Evolutionary conservation across 1,139 yeast species (phyloP).

Genomic region (Torulaspora pretoriensis): DNA sequence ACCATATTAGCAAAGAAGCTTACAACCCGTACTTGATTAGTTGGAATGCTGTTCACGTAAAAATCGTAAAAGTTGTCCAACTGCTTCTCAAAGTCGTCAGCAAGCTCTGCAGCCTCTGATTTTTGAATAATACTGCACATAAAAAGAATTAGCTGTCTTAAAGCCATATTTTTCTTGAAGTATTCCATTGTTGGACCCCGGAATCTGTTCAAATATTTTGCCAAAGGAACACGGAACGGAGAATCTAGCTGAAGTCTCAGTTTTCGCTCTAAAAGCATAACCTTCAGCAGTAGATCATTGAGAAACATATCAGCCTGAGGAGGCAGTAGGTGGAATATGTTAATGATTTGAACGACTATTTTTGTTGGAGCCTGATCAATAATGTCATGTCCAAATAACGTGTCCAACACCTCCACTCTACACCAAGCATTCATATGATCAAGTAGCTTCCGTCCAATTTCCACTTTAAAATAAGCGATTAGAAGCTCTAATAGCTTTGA

Average conservation of each 20-base stretch:
- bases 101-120: conserved; percentile 54
- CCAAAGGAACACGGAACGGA: conserved; percentile 89
- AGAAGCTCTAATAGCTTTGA: conserved; percentile 81
- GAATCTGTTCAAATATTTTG: conserved; percentile 80
- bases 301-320: conserved; percentile 88
- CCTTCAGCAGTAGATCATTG: conserved; percentile 75
- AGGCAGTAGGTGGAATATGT: conserved; percentile 87
- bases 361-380: conserved; percentile 77
- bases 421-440: conserved; percentile 98
- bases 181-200: conserved; percentile 70
- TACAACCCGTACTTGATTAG: conserved; percentile 35
- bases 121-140: conserved; percentile 34
- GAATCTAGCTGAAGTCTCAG: conserved; percentile 81
- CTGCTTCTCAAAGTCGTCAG: conserved; percentile 52
- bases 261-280: conserved; percentile 74
- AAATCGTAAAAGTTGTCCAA: conserved; percentile 40
- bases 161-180: conserved; percentile 62
- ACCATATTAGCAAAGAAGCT: conserved; percentile 56
- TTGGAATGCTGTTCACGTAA: conserved; percentile 30
- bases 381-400: conserved; percentile 36
- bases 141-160: conserved; percentile 53
- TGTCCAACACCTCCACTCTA: conserved; percentile 62
- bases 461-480: conserved; percentile 92
- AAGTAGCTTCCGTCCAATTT: conserved; percentile 85
- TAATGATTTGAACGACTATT: conserved; percentile 83